Conservation (phyloP, 352 stramenopile genomes). For the Pythium biforme region DNA sequence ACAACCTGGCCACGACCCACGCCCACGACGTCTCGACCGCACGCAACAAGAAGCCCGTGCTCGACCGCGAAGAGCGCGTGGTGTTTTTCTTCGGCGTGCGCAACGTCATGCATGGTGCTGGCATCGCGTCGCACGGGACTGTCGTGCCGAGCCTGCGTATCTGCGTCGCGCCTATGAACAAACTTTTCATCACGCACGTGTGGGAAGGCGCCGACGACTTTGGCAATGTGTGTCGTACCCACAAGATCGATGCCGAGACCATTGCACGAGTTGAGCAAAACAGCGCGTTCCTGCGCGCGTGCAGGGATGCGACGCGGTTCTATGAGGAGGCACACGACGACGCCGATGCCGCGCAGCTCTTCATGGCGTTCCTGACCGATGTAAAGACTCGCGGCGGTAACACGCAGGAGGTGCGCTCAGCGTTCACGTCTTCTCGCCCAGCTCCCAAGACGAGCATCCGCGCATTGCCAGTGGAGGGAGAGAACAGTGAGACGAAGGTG, state of each 20-base stretch:
- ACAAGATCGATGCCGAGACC: conserved; percentile 35
- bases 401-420: background rate
- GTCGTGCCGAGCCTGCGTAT: conserved; percentile 50
- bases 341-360: conserved; percentile 24
- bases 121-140: conserved; percentile 12
- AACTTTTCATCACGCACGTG: conserved; percentile 5
- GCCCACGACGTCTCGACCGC: conserved; percentile 49
- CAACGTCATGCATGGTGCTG: conserved; percentile 29
- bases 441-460: too few relatives aligned
- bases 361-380: conserved; percentile 24
- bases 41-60: conserved; percentile 41
- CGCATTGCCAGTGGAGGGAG: background rate
- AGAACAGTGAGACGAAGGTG: background rate
- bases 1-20: conserved; percentile 43
- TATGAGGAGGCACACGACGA: conserved; percentile 28
- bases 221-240: conserved; percentile 32
- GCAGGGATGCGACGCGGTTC: conserved; percentile 45
- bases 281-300: conserved; percentile 48
- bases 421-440: background rate
- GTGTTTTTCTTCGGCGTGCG: conserved; percentile 80
- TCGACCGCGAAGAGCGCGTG: conserved; percentile 71
- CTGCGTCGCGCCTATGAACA: conserved; percentile 34
- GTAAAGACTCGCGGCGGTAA: background rate
- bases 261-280: conserved; percentile 42
- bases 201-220: conserved; percentile 37